These are phyloP conservation scores for Trypanosoma cruzi DNA, from an alignment of 208 protist species.

Conservation along the genomic window DNA sequence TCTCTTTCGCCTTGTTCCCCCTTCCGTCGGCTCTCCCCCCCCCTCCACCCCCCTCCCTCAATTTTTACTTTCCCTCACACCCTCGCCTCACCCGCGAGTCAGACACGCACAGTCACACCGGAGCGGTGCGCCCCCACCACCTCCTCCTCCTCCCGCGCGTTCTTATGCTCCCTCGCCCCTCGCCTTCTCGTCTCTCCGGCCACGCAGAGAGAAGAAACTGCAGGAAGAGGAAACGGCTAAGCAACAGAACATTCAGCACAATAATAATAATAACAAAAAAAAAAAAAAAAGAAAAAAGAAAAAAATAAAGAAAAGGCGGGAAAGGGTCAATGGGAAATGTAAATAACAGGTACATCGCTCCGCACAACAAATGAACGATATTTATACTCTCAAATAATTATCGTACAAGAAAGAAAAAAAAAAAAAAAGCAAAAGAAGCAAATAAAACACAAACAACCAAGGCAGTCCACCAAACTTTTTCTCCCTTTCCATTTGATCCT, in stretches of 20 bases:
- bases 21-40: background rate
- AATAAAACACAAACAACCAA: conserved; percentile 3
- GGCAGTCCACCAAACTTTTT: background rate
- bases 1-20: background rate
- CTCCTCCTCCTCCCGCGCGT: background rate
- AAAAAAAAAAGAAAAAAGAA: conserved; percentile 14
- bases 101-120: background rate
- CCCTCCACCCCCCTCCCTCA: background rate
- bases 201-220: background rate
- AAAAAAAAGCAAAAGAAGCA: conserved; percentile 10
- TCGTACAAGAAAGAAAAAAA: conserved; percentile 2
- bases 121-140: background rate
- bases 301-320: conserved; percentile 2
- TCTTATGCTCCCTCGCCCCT: background rate
- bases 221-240: conserved; percentile 6
- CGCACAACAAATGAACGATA: background rate
- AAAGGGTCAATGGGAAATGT: background rate
- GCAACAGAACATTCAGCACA: background rate
- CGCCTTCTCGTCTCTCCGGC: background rate
- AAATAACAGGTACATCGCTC: background rate
- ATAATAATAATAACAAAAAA: conserved; percentile 8
- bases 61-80: background rate
- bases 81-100: background rate
- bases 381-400: background rate
- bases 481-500: too few species aligned